Percentiles rank a stretch among this genome's conserved stretches.
Conservation (phyloP, 1,284 basidiomycete genomes). For the Boletus smithii region DNA sequence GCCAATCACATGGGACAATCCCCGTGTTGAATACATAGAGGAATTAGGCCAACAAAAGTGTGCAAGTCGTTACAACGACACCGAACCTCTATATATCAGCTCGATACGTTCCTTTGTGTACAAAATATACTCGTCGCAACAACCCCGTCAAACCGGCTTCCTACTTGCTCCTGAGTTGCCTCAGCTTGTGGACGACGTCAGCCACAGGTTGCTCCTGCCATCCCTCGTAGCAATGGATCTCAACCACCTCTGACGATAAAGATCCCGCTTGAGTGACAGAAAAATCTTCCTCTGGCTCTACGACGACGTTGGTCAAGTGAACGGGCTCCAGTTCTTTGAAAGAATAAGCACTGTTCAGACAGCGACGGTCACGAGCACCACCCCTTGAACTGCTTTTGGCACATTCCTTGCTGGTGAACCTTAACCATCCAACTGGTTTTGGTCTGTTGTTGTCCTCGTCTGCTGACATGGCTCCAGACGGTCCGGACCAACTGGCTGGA, state of each 20-base stretch:
- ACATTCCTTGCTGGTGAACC: neutral
- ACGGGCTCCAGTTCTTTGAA: neutral
- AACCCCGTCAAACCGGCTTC: neutral
- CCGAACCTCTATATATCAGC: neutral
- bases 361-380: neutral
- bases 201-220: conserved; percentile 26
- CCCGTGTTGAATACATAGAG: too few species aligned
- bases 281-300: neutral
- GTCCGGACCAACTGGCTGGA: conserved; percentile 20
- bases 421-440: neutral
- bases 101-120: neutral
- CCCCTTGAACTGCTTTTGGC: neutral
- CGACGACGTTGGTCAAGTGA: neutral
- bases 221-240: conserved; percentile 14
- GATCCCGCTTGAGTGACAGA: neutral
- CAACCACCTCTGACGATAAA: conserved; percentile 6
- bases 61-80: too few species aligned
- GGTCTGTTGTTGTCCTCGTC: neutral
- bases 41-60: too few species aligned
- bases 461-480: neutral
- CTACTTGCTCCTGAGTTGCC: conserved; percentile 23
- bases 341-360: neutral
- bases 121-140: too few species aligned
- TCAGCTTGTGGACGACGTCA: conserved; percentile 31
- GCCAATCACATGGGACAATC: too few species aligned